Evolutionary conservation across 148 eudicot genomes (phyloP).

Genomic region (Hydrangea macrophylla): DNA sequence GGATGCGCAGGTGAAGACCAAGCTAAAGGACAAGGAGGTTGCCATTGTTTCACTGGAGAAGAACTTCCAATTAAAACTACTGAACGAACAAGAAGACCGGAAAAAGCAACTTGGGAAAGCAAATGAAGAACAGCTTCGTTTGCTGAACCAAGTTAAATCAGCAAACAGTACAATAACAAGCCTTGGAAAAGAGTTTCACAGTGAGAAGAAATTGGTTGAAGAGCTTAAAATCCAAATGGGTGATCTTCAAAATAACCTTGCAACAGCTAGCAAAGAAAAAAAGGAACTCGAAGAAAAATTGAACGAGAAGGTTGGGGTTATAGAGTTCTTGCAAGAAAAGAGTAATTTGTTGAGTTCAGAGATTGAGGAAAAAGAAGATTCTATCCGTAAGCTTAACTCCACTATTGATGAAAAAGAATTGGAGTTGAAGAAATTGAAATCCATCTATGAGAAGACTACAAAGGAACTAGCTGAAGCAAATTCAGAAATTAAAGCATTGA

Average conservation of each 20-base stretch:
- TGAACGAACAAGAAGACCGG: slow-evolving; percentile 48
- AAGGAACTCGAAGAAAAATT: slow-evolving; percentile 50
- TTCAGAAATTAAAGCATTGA: slow-evolving; percentile 41
- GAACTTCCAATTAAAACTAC: slow-evolving; percentile 49
- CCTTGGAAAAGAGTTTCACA: slow-evolving; percentile 53
- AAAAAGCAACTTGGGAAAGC: slow-evolving; percentile 47
- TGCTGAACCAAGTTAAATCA: slow-evolving; percentile 46
- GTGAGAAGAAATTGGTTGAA: slow-evolving; percentile 42
- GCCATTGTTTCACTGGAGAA: slow-evolving; percentile 61
- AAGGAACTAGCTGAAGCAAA: slow-evolving; percentile 38
- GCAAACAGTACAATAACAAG: slow-evolving; percentile 50
- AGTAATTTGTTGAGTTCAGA: slow-evolving; percentile 52
- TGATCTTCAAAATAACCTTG: slow-evolving; percentile 41
- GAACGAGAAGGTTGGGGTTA: slow-evolving; percentile 54
- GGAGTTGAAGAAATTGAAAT: slow-evolving; percentile 39
- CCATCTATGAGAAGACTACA: slow-evolving; percentile 33
- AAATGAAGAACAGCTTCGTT: slow-evolving; percentile 54
- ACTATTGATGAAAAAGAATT: slow-evolving; percentile 45
- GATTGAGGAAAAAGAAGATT: slow-evolving; percentile 62
- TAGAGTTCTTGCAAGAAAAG: slow-evolving; percentile 58
- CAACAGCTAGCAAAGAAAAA: slow-evolving; percentile 42
- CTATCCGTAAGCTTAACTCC: slow-evolving; percentile 39
- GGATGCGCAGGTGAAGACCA: slow-evolving; percentile 50
- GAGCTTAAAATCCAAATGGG: slow-evolving; percentile 41
- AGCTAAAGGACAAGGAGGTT: slow-evolving; percentile 58